phyloP scores from a whole-genome alignment of 1,284 basidiomycete genomes.

The Tylopilus orsonianus region DNA sequence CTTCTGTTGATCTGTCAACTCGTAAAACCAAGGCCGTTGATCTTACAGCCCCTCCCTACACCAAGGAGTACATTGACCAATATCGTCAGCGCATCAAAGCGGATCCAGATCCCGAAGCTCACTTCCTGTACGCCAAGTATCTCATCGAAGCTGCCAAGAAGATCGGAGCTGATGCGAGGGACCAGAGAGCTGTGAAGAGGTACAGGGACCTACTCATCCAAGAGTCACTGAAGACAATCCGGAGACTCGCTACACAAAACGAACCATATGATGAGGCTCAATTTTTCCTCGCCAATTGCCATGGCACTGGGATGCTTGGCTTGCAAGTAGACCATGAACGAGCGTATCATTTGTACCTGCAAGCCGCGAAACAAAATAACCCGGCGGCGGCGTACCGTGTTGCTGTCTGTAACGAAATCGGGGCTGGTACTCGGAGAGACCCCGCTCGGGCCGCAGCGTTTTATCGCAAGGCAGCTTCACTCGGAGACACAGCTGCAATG shows the following conservation, averaged over 20 bases:
- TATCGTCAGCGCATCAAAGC: constrained; percentile 96
- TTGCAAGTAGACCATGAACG: constrained; percentile 96
- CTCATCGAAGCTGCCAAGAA: constrained; percentile 99
- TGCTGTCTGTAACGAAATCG: constrained; percentile 98
- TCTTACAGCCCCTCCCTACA: constrained; percentile 84
- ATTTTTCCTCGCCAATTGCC: constrained; percentile 97
- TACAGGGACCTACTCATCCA: constrained; percentile 87
- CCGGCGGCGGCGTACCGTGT: constrained; percentile 95
- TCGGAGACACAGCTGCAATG: constrained; percentile 98
- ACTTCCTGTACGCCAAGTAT: constrained; percentile 96
- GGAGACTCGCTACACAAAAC: constrained; percentile 87
- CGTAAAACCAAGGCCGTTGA: constrained; percentile 82
- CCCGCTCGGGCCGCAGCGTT: constrained; percentile 89
- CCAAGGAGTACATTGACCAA: constrained; percentile 96
- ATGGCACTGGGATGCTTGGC: constrained; percentile 93
- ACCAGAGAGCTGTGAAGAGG: constrained; percentile 81
- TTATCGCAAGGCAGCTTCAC: constrained; percentile 93
- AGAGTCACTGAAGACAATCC: constrained; percentile 91
- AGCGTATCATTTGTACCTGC: constrained; percentile 97
- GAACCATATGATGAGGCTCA: constrained; percentile 96
- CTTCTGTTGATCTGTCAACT: constrained; percentile 60
- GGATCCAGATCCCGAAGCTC: constrained; percentile 98
- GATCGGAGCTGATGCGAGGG: constrained; percentile 69
- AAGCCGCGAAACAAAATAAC: constrained; percentile 97
- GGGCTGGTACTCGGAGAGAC: constrained; percentile 95